These are phyloP conservation scores for Fusarium multiceps DNA, from an alignment of 2,329 filamentous ascomycete species.

Conservation along the genomic window DNA sequence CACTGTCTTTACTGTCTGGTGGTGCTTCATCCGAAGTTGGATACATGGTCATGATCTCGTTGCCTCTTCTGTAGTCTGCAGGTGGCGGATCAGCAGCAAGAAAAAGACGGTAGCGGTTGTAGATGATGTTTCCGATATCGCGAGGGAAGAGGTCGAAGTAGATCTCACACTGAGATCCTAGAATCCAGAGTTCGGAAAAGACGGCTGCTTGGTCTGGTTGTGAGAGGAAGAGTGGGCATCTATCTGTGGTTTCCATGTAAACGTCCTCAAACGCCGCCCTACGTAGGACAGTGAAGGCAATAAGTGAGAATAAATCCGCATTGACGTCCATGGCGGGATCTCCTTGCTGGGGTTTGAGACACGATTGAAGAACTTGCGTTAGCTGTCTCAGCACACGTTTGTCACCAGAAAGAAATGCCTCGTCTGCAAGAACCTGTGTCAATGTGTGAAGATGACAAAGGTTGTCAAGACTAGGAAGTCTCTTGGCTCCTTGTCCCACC, in stretches of 20 bases:
- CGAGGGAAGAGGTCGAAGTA: conserved; percentile 35
- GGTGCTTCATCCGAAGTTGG: conserved; percentile 22
- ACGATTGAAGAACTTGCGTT: background rate
- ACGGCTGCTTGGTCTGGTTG: conserved; percentile 36
- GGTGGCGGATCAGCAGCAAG: conserved; percentile 16
- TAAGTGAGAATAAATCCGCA: conserved; percentile 29
- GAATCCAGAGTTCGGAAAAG: conserved; percentile 38
- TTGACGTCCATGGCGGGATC: conserved; percentile 17
- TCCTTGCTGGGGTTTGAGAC: background rate
- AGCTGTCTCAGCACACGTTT: background rate
- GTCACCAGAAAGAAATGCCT: background rate
- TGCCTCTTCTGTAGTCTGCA: conserved; percentile 26
- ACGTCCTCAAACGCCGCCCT: conserved; percentile 34
- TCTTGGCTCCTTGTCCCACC: background rate
- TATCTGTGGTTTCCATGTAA: conserved; percentile 33
- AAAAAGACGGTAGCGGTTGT: conserved; percentile 19
- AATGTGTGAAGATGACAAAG: background rate
- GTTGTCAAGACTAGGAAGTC: background rate
- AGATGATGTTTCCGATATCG: conserved; percentile 28
- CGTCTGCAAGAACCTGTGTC: background rate
- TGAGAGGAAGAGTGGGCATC: conserved; percentile 35
- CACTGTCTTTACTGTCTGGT: background rate
- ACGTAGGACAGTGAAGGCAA: conserved; percentile 28
- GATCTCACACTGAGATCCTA: conserved; percentile 36
- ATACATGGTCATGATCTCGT: conserved; percentile 41